A percentile compares a stretch with the other conserved stretches of the same genome.
Conservation (phyloP, 331 rosid genomes). For the Prunus yedoensis region DNA sequence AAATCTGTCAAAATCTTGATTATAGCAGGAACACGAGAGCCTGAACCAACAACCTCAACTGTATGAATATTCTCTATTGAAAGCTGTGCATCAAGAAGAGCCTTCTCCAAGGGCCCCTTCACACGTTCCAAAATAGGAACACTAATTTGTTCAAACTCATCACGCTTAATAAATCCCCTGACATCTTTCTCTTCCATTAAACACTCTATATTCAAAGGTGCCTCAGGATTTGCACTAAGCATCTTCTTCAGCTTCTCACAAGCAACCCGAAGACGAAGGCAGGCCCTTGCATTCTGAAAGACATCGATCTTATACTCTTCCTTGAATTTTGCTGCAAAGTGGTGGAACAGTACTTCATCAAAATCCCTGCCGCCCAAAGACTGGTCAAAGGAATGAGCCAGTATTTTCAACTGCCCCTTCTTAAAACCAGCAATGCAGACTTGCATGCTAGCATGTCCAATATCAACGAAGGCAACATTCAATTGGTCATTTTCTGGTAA, state of each 20-base stretch:
- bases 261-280: slow-evolving; percentile 75
- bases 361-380: slow-evolving; percentile 95
- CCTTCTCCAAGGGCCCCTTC: slow-evolving; percentile 79
- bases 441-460: slow-evolving; percentile 97
- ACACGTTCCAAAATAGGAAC: slow-evolving; percentile 87
- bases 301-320: slow-evolving; percentile 84
- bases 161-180: slow-evolving; percentile 76
- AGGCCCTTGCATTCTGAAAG: slow-evolving; percentile 76
- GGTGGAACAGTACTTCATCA: slow-evolving; percentile 74
- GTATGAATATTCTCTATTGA: slow-evolving; percentile 59
- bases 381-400: slow-evolving; percentile 83
- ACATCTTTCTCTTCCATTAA: slow-evolving; percentile 98
- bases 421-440: slow-evolving; percentile 92
- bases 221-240: slow-evolving; percentile 93
- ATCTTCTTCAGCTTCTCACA: slow-evolving; percentile 94
- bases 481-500: slow-evolving; percentile 78
- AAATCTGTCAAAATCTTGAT: slow-evolving; percentile 77
- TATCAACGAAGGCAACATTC: slow-evolving; percentile 88
- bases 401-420: slow-evolving; percentile 81
- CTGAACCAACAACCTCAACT: slow-evolving; percentile 97
- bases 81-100: slow-evolving; percentile 82
- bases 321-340: slow-evolving; percentile 77
- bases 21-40: slow-evolving; percentile 91
- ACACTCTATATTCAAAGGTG: slow-evolving; percentile 89
- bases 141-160: slow-evolving; percentile 80